Percentiles rank a stretch among this genome's conserved stretches.
Conservation (phyloP, 176 grass and related monocot genomes). For the Eremochloa ophiuroides region DNA sequence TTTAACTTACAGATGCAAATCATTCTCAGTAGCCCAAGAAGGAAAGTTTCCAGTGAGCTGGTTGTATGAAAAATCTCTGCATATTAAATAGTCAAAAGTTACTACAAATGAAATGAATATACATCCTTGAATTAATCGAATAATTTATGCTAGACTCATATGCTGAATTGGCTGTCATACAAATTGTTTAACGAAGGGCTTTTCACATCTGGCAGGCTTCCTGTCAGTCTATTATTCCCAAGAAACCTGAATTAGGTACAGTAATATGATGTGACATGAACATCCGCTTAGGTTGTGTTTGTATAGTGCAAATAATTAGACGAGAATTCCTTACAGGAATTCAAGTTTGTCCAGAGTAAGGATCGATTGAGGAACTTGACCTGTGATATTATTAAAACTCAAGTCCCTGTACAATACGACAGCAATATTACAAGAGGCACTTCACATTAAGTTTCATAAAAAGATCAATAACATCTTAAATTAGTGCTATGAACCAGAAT, state of each 20-base stretch:
- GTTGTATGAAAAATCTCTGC: conserved; percentile 92
- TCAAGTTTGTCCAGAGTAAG: conserved; percentile 44
- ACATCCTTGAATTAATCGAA: background rate
- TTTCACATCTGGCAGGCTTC: conserved; percentile 52
- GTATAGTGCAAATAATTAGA: background rate
- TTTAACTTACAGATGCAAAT: conserved; percentile 62
- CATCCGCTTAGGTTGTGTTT: background rate
- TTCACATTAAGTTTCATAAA: background rate
- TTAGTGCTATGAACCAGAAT: background rate
- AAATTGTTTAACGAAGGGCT: conserved; percentile 52
- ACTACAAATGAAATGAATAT: background rate
- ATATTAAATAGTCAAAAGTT: conserved; percentile 9
- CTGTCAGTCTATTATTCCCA: conserved; percentile 75
- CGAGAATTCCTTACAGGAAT: conserved; percentile 52
- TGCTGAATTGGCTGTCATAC: conserved; percentile 28
- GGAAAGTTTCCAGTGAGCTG: conserved; percentile 69
- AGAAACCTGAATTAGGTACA: conserved; percentile 59
- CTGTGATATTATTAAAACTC: conserved; percentile 93
- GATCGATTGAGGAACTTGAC: conserved; percentile 63
- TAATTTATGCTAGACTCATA: background rate
- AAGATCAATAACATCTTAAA: background rate
- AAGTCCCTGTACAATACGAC: conserved; percentile 44
- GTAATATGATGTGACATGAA: background rate
- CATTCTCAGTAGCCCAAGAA: conserved; percentile 51
- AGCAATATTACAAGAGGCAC: background rate